Base-by-base conservation (phyloP, 148 eudicot species). In the Polygonum maritimum region DNA sequence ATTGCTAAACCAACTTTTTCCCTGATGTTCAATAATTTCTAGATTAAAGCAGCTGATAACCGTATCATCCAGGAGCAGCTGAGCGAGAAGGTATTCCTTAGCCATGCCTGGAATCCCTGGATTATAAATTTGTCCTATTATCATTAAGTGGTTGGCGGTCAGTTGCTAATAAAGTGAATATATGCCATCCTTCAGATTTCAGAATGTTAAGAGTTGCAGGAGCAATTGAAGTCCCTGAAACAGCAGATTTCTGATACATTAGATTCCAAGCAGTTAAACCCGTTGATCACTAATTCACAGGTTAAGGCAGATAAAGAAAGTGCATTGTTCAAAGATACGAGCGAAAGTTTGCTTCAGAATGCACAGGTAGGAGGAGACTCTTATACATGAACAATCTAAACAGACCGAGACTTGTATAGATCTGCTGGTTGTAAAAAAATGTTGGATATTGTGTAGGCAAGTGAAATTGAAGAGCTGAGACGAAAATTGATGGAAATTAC, bases 31-130 rank as follows among this genome's bases (percentile, higher is more conserved):
- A 81, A 48, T 69, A 54, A 70, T 78, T 81, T 78, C 74, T 81
- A 95, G 99, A 97, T 95, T 36, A 88, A 92, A 86, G 82, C 81
- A 69, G 99, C 96, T 35, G 99, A 95, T 83, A 95, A 95, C 81
- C 84, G 99, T 78, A 83, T 95, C 83, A 91, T 92, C 80, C 99
- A 95, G 78, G 99, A 92, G 82, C 99, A 95, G 88, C 88, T 95
- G 80, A 85, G 82, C 84, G 87, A 89, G 74, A 95, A 95, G 94
- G 99, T 92, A 82, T 7, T 36, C 14, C 44, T 69, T 10, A 62
- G 19, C 21, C 71, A 15, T 67, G 19, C 45, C 21, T 16, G 44
- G n/a, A 35, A 15, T 67, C 10, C 45, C 21, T 16, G 44, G n/a
- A 35, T 7, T 67, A 67, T 38, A 36, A 36, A 67, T 33, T 63